Percentiles rank a stretch among this genome's conserved stretches.
phyloP scores from a whole-genome alignment of 129 eudicot species.

The Helichrysum umbraculigerum region DNA sequence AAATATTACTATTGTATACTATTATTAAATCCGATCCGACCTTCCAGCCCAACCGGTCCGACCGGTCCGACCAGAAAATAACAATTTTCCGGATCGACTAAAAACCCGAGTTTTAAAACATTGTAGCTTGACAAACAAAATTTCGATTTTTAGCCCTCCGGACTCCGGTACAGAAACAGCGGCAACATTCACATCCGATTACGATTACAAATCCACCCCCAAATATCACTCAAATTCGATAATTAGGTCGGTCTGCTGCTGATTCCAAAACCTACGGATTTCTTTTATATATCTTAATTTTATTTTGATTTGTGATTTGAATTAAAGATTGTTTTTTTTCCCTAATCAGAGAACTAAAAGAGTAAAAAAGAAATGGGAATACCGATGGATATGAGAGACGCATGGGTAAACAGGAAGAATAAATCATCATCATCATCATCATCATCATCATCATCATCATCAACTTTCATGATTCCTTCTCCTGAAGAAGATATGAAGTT shows the following conservation, averaged over 20 bases:
- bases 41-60: too few species aligned
- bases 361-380: slow-evolving; percentile 44
- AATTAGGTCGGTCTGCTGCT: not conserved
- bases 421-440: slow-evolving; percentile 21
- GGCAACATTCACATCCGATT: not conserved
- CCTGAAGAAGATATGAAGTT: slow-evolving; percentile 65
- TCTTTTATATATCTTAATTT: not conserved
- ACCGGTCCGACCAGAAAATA: too few species aligned
- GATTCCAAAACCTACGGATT: not conserved
- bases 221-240: not conserved
- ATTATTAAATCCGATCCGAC: too few species aligned
- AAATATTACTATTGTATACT: too few species aligned
- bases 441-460: slow-evolving; percentile 19
- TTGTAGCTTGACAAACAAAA: not conserved
- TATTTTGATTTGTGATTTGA: not conserved
- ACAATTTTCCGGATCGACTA: too few species aligned
- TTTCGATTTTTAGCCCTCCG: not conserved
- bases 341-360: slow-evolving; percentile 4
- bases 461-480: slow-evolving; percentile 46
- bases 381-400: slow-evolving; percentile 54
- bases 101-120: too few species aligned
- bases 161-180: not conserved
- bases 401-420: slow-evolving; percentile 37
- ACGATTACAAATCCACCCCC: not conserved
- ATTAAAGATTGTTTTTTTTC: not conserved